These are phyloP conservation scores for Sclerotinia trifoliorum DNA, from an alignment of 2,329 filamentous ascomycete species.

Conservation along the genomic window DNA sequence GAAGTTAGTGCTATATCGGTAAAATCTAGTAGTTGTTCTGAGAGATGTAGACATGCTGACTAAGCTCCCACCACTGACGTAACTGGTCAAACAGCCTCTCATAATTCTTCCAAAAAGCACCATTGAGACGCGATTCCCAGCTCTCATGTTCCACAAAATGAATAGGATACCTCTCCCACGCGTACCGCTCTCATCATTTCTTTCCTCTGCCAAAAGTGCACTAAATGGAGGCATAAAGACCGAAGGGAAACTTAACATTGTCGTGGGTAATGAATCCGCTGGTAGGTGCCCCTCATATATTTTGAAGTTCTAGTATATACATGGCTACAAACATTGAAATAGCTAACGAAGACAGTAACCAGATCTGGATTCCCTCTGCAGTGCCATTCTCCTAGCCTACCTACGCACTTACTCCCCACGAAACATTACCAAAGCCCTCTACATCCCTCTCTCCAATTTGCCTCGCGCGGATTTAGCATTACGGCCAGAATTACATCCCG, in stretches of 20 bases:
- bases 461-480: constrained; percentile 64
- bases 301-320: background rate
- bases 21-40: no score
- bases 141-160: background rate
- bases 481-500: constrained; percentile 69
- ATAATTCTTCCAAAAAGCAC: background rate
- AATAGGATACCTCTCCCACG: constrained; percentile 36
- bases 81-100: background rate
- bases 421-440: constrained; percentile 46
- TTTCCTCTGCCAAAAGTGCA: constrained; percentile 50
- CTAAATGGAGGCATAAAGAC: constrained; percentile 48
- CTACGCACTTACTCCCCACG: constrained; percentile 58
- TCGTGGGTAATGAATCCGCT: constrained; percentile 67
- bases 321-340: background rate
- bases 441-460: constrained; percentile 74
- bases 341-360: background rate
- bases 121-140: background rate
- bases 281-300: constrained; percentile 44
- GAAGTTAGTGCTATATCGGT: no score
- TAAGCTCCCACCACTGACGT: constrained; percentile 2
- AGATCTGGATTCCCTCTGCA: constrained; percentile 82
- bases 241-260: constrained; percentile 54
- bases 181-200: constrained; percentile 50
- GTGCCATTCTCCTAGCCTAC: constrained; percentile 71
- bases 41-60: background rate